phyloP scores from a whole-genome alignment of 2,329 filamentous ascomycete genomes.

The Trichoderma brevicompactum region DNA sequence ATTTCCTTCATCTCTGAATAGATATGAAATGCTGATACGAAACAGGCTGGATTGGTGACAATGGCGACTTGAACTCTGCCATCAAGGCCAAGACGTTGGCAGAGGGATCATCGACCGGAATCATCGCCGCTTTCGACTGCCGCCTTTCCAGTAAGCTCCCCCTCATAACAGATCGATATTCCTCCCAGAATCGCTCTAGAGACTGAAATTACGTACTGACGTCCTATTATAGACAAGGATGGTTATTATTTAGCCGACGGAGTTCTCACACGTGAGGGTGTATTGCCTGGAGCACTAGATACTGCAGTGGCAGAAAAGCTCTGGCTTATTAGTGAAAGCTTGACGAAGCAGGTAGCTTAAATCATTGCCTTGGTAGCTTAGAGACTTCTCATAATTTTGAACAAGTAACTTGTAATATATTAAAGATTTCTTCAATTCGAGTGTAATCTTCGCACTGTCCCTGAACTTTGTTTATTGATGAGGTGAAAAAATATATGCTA shows the following conservation, averaged over 20 bases:
- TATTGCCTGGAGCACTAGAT: slow-evolving; percentile 2
- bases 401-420: not conserved
- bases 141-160: not conserved
- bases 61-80: slow-evolving; percentile 2
- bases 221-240: not conserved
- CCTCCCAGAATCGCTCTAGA: not conserved
- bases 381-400: not conserved
- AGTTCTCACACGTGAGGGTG: not conserved
- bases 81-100: slow-evolving; percentile 9
- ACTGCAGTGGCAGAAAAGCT: not conserved
- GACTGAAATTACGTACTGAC: not conserved
- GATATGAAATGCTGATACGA: not conserved
- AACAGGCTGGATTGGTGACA: slow-evolving; percentile 9
- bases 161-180: too few species aligned
- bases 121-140: slow-evolving; percentile 12
- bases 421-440: not conserved
- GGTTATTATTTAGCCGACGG: slow-evolving; percentile 16
- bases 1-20: not conserved
- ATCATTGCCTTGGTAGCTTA: not conserved
- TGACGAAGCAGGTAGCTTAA: slow-evolving; percentile 1
- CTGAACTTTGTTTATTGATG: too few species aligned
- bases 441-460: not conserved
- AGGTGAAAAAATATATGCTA: too few species aligned
- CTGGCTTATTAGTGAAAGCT: slow-evolving; percentile 3
- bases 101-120: slow-evolving; percentile 6